phyloP scores from a whole-genome alignment of 1,284 basidiomycete genomes.

The Papiliotrema laurentii region DNA sequence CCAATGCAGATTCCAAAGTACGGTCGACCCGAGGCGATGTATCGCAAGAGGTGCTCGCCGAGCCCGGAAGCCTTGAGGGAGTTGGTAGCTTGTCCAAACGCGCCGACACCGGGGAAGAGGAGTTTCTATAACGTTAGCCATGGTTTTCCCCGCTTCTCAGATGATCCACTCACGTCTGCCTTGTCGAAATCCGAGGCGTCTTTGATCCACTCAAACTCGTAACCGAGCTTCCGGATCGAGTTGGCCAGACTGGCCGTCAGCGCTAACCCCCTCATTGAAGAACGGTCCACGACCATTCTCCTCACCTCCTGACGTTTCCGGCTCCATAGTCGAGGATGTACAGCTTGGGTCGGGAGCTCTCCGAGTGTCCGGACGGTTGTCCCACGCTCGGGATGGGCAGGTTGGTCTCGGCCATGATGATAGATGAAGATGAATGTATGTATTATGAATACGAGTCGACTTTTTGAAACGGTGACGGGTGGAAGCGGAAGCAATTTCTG shows the following conservation, averaged over 20 bases:
- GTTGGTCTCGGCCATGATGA: constrained; percentile 15
- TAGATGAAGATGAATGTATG: too few species aligned
- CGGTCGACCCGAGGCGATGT: constrained; percentile 83
- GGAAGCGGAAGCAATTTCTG: too few species aligned
- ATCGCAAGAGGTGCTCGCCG: constrained; percentile 72
- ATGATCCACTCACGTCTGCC: constrained; percentile 68
- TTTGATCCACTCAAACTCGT: constrained; percentile 86
- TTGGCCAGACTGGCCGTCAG: constrained; percentile 65
- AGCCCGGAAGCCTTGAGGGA: constrained; percentile 71
- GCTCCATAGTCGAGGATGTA: constrained; percentile 95
- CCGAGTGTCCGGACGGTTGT: constrained; percentile 27
- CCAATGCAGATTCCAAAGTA: constrained; percentile 99
- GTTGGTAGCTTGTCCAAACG: constrained; percentile 82
- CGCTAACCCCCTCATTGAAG: not conserved
- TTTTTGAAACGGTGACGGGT: too few species aligned
- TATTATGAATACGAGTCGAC: too few species aligned
- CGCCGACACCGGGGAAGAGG: constrained; percentile 97
- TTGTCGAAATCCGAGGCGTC: constrained; percentile 77
- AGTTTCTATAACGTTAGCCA: constrained; percentile 62
- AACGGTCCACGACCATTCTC: not conserved
- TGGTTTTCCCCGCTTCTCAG: not conserved
- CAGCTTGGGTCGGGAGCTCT: constrained; percentile 50
- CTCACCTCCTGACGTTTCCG: constrained; percentile 77
- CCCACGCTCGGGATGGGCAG: constrained; percentile 28
- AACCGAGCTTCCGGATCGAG: constrained; percentile 79